These are phyloP conservation scores for Corynascus novoguineensis DNA, from an alignment of 495 filamentous ascomycete species.

Conservation along the genomic window DNA sequence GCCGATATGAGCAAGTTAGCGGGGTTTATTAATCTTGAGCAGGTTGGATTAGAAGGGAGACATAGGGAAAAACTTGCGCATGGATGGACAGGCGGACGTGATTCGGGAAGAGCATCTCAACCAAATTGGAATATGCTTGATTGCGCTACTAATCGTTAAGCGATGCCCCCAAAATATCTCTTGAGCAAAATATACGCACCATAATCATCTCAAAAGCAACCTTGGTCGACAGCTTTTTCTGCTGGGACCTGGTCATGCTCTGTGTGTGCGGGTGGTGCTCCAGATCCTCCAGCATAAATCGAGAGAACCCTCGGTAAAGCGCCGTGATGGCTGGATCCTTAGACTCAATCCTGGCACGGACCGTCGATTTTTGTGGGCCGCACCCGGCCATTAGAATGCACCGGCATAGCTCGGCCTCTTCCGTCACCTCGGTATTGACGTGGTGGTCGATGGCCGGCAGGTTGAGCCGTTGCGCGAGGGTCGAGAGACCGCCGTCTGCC, in stretches of 20 bases:
- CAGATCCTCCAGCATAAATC: conserved; percentile 46
- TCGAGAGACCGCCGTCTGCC: background rate
- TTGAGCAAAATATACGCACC: background rate
- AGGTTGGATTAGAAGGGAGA: no score
- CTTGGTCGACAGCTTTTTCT: conserved; percentile 18
- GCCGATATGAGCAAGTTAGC: background rate
- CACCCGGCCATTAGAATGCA: conserved; percentile 34
- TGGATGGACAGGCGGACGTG: conserved; percentile 17
- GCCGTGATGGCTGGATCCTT: conserved; percentile 32
- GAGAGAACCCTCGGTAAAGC: conserved; percentile 41
- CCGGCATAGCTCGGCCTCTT: conserved; percentile 35
- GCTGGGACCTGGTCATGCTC: conserved; percentile 17
- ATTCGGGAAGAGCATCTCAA: conserved; percentile 14
- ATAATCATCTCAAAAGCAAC: conserved; percentile 23
- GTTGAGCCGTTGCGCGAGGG: conserved; percentile 9
- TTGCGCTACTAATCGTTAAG: conserved; percentile 10
- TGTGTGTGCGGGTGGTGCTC: conserved; percentile 26
- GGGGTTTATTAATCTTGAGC: background rate
- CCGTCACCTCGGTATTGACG: conserved; percentile 27
- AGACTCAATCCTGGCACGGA: conserved; percentile 33
- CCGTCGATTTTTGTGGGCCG: conserved; percentile 19
- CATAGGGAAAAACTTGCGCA: conserved; percentile 1
- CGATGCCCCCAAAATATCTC: background rate
- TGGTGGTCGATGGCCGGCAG: conserved; percentile 25
- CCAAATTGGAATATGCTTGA: conserved; percentile 20